These are phyloP conservation scores for Brassica juncea DNA, from an alignment of 345 rosid species.

Conservation along the genomic window DNA sequence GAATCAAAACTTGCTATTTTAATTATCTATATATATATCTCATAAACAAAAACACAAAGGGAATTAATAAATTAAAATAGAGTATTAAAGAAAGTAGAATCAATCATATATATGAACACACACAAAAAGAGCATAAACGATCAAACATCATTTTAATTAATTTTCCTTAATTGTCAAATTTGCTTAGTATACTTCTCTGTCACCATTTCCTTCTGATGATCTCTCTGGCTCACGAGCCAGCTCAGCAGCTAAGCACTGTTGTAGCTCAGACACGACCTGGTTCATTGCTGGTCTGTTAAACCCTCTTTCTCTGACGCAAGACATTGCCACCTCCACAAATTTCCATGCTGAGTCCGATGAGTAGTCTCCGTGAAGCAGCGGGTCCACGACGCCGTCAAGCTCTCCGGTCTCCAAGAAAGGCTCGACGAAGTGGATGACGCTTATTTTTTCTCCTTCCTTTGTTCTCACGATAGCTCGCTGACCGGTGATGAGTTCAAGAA, in stretches of 20 bases:
- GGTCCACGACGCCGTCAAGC: constrained; percentile 30
- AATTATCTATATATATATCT: background rate
- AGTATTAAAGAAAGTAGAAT: background rate
- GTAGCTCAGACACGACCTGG: constrained; percentile 33
- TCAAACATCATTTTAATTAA: background rate
- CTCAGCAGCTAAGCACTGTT: constrained; percentile 33
- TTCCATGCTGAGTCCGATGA: constrained; percentile 37
- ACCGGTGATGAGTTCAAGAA: constrained; percentile 56
- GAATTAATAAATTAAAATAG: background rate
- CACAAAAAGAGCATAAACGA: background rate
- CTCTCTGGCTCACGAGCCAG: constrained; percentile 24
- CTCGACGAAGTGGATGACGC: constrained; percentile 27
- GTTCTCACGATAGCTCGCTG: constrained; percentile 40
- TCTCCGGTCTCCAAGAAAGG: constrained; percentile 28
- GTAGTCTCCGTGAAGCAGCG: constrained; percentile 21
- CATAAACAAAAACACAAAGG: background rate
- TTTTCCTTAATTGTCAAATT: background rate
- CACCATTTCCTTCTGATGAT: constrained; percentile 4
- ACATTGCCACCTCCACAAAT: constrained; percentile 36
- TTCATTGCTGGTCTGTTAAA: constrained; percentile 35
- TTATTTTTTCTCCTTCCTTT: constrained; percentile 32
- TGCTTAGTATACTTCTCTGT: background rate
- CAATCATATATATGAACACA: background rate
- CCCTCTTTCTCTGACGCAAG: constrained; percentile 33
- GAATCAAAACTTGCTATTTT: background rate